Evolutionary conservation across 345 rosid genomes (phyloP).

Genomic region (Salix exigua): DNA sequence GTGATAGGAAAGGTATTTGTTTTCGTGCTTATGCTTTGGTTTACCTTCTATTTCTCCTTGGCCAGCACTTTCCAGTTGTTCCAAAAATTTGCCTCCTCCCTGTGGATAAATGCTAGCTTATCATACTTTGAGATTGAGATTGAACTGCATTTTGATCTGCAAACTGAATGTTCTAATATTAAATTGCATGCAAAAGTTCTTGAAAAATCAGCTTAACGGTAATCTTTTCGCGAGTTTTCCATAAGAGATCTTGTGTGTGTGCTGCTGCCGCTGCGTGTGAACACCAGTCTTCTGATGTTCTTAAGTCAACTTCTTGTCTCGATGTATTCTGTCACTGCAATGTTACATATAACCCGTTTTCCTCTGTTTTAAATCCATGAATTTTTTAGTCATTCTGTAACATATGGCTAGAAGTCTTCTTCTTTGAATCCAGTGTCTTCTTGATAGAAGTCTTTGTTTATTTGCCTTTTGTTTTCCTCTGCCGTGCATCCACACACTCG

Average conservation of each 20-base stretch:
- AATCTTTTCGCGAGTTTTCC: background rate
- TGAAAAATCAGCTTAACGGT: background rate
- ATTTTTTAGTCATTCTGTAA: background rate
- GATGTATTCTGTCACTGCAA: background rate
- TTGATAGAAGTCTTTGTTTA: background rate
- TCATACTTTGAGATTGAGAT: too few species aligned
- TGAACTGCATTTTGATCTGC: background rate
- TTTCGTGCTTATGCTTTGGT: background rate
- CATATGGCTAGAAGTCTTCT: background rate
- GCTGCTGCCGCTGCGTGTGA: background rate
- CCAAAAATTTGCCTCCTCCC: background rate
- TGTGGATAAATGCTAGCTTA: background rate
- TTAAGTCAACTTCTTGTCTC: background rate
- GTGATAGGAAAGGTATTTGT: constrained; percentile 30
- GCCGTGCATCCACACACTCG: background rate
- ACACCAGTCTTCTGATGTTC: background rate
- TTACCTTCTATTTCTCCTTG: background rate
- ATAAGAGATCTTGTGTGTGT: background rate
- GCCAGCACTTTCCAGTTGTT: background rate
- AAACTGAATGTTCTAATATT: background rate
- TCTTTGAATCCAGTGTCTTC: background rate
- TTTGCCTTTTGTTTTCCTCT: background rate
- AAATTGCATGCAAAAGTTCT: background rate
- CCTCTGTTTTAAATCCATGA: background rate
- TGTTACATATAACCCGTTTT: background rate